These are phyloP conservation scores for Trypanosoma conorhini DNA, from an alignment of 208 protist genomes.

Conservation along the genomic window DNA sequence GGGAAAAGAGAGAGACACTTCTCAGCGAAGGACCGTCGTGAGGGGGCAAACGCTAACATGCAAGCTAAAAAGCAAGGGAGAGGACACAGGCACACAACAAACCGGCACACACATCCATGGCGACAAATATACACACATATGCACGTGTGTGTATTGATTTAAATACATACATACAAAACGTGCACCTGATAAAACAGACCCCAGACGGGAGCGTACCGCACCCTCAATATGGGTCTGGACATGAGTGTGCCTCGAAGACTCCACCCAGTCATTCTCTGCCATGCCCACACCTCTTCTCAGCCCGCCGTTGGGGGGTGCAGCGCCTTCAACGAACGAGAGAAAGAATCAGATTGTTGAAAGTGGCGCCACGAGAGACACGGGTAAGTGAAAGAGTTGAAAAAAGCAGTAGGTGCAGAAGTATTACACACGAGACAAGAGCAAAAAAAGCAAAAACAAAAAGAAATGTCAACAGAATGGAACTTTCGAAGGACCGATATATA, in stretches of 20 bases:
- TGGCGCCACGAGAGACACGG: not conserved
- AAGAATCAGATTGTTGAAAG: not conserved
- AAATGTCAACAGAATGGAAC: too few relatives aligned
- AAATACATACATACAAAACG: not conserved
- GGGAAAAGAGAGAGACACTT: conserved; percentile 12
- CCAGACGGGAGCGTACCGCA: not conserved
- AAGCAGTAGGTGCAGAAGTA: not conserved
- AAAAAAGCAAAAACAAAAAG: not conserved
- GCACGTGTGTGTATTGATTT: conserved; percentile 12
- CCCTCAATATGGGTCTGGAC: not conserved
- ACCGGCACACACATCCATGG: not conserved
- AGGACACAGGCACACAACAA: conserved; percentile 16
- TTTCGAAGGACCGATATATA: too few relatives aligned
- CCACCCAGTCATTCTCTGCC: too few relatives aligned
- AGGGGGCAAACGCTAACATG: conserved; percentile 10
- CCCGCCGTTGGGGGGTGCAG: not conserved
- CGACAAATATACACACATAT: conserved; percentile 11
- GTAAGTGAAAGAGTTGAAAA: not conserved
- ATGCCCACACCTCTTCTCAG: too few relatives aligned
- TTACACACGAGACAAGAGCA: not conserved
- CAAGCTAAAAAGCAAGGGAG: conserved; percentile 18
- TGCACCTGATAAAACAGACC: not conserved
- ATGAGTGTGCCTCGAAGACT: too few relatives aligned
- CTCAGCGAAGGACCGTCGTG: conserved; percentile 2
- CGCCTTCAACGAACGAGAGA: not conserved